Base-by-base conservation (phyloP, 2,329 filamentous ascomycete species). In the Fusarium domesticum region DNA sequence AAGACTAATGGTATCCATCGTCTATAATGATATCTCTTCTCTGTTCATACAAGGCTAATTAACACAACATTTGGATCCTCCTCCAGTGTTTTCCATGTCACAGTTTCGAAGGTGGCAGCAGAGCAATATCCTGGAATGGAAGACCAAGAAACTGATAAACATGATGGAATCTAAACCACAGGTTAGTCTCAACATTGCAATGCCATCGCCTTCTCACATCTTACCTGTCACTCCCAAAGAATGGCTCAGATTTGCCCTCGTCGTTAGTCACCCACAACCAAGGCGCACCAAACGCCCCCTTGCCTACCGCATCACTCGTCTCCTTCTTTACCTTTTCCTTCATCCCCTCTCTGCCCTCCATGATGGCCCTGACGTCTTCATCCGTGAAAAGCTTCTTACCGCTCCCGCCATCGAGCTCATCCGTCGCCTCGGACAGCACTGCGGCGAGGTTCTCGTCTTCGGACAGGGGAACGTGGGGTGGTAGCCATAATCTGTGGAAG, bases 171-270 rank as follows among this genome's bases (percentile, higher is more conserved):
- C 84, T 82, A n/a, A 35, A 16, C 11, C 2, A 5, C 12, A 16
- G 3, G 18, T 48, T 23, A 50, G 35, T 19, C 2, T 32, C 5
- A 6, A 8, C 35, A 6, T 42, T 38, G 18, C 14, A 44, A 16
- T 16, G n/a, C n/a, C 18, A 19, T 7, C 0, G 4, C 4, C 12
- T 23, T 23, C 20, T 23, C 11, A 6, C 11, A 11, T 28, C 60
- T 50, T 43, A 69, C 78, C 81, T 71, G 67, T 91, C 87, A 66
- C 85, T 89, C 3, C 87, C 87, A 65, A 91, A 91, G 62, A 90
- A 89, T 0, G 83, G 79, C 68, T 87, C 82, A 37, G 73, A 73
- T 43, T 73, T 64, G 0, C 83, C 84, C 49, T 75, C 64, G 2
- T 60, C 63, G 55, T 85, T 80, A 15, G 71, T 74, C 3, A 83